Evolutionary conservation across 2,329 filamentous ascomycete species (phyloP), one percentile per base, ranked within the genome.

Genomic region (Elsinoe fawcettii): DNA sequence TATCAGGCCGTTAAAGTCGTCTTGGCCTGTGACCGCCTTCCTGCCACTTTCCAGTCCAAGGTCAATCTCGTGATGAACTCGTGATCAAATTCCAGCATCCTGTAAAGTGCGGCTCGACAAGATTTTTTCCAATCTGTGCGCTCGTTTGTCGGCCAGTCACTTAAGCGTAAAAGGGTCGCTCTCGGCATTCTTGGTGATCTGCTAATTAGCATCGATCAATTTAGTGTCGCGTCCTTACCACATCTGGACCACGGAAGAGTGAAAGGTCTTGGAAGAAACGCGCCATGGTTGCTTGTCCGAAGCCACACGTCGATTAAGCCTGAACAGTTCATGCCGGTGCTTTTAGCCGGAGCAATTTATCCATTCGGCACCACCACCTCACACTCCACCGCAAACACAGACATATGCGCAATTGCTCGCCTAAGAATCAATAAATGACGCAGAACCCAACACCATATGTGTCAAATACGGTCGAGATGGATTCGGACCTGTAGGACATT

Each of bases 401-500:
- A 22, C 16, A 51, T 18, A 34, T 32, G 46, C 5, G 27, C 41
- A 46, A 46, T 14, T 18, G 46, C 46, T 51, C 46, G 46, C 46
- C 46, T 51, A 51, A 34, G 25, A 51, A 25, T 11, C 46, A 51
- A 51, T 51, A 51, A 9, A 51, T 51, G 23, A 51, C 46, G 46
- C 46, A 51, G 25, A 51, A 18, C 12, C 25, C 14, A 34, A 34
- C 46, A 34, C 5, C 39, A 47, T 5, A n/a, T 51, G 25, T 32
- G 46, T 51, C 25, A n/a, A 12, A 51, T 51, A 14, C 25, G 46
- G 46, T 49, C 44, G 11, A 16, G 41, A 23, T 44, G 41, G 41
- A 44, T 23, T 23, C 18, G 41, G 5, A 23, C 18, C 11, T 23
- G 18, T 11, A 44, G 41, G 12, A 46, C 9, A 7, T 18, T 46